Evolutionary conservation across 495 filamentous ascomycete genomes (phyloP).

Genomic region (Penicillium angulare): DNA sequence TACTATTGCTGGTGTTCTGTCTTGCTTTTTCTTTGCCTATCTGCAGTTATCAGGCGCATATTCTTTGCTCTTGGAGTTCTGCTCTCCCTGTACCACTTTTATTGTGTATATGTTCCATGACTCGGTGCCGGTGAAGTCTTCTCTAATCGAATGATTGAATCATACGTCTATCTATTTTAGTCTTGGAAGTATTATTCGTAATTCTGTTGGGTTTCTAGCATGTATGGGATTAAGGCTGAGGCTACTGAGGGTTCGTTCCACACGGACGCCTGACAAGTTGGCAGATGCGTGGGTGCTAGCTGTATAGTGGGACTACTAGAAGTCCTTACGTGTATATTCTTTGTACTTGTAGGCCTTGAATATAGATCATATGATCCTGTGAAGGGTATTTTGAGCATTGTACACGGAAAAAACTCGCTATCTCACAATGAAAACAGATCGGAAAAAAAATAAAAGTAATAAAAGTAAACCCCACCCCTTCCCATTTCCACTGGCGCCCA

Average conservation of each 20-base stretch:
- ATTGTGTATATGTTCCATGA: conserved; percentile 27
- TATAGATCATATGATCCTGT: conserved; percentile 20
- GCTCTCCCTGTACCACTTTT: conserved; percentile 21
- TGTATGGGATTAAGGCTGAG: too few species aligned
- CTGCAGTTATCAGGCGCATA: conserved; percentile 13
- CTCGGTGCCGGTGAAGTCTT: conserved; percentile 14
- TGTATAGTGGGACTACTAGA: too few species aligned
- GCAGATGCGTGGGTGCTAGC: too few species aligned
- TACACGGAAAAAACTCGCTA: conserved; percentile 39
- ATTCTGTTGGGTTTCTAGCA: too few species aligned
- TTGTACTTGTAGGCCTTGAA: too few species aligned
- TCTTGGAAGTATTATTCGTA: too few species aligned
- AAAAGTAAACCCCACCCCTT: conserved; percentile 11
- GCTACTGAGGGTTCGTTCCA: too few species aligned
- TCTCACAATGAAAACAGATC: conserved; percentile 32
- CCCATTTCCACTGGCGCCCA: conserved; percentile 25
- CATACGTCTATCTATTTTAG: conserved; percentile 12
- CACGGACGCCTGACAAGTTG: too few species aligned
- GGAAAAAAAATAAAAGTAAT: conserved; percentile 13
- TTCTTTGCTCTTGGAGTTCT: conserved; percentile 6
- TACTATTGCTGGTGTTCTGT: conserved; percentile 9
- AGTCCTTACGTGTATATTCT: too few species aligned
- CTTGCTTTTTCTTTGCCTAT: conserved; percentile 5
- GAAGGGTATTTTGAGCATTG: conserved; percentile 47
- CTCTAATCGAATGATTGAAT: conserved; percentile 21